These are phyloP conservation scores for Linum trigynum DNA, from an alignment of 345 rosid species.

Conservation along the genomic window DNA sequence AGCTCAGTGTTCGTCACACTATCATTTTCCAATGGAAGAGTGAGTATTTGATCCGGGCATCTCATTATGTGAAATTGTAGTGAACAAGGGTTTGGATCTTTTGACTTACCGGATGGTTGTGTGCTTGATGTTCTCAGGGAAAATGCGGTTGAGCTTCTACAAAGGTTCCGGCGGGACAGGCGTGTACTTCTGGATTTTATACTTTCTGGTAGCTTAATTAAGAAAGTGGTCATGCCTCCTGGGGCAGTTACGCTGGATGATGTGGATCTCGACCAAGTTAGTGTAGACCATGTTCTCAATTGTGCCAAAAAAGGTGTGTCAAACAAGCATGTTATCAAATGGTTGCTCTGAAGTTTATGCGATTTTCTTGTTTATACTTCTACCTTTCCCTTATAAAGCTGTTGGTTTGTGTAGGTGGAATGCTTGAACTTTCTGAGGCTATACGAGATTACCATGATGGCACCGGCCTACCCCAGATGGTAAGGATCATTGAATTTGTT, in stretches of 20 bases:
- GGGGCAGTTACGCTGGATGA: slow-evolving; percentile 94
- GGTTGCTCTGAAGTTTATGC: neutral
- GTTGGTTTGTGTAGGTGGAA: slow-evolving; percentile 38
- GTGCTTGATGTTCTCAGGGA: slow-evolving; percentile 38
- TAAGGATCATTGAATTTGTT: slow-evolving; percentile 15
- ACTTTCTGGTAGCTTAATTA: slow-evolving; percentile 73
- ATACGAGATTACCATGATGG: slow-evolving; percentile 90
- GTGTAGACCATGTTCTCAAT: slow-evolving; percentile 81
- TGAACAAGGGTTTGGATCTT: too few species aligned
- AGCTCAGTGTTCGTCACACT: too few species aligned
- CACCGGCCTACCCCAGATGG: slow-evolving; percentile 76
- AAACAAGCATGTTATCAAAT: neutral
- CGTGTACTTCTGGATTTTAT: slow-evolving; percentile 69
- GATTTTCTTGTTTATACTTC: neutral
- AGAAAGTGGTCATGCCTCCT: slow-evolving; percentile 96
- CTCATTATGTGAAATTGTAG: too few species aligned
- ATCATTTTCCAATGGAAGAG: too few species aligned
- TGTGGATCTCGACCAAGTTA: slow-evolving; percentile 97
- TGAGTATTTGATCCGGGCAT: too few species aligned
- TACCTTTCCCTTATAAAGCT: neutral
- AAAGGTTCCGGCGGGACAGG: slow-evolving; percentile 85
- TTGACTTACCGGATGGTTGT: neutral
- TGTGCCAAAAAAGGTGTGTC: slow-evolving; percentile 74
- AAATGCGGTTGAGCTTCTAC: slow-evolving; percentile 62
- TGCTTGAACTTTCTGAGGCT: slow-evolving; percentile 91